phyloP scores from a whole-genome alignment of 108 stramenopile genomes.

The Cyclotella atomus region DNA sequence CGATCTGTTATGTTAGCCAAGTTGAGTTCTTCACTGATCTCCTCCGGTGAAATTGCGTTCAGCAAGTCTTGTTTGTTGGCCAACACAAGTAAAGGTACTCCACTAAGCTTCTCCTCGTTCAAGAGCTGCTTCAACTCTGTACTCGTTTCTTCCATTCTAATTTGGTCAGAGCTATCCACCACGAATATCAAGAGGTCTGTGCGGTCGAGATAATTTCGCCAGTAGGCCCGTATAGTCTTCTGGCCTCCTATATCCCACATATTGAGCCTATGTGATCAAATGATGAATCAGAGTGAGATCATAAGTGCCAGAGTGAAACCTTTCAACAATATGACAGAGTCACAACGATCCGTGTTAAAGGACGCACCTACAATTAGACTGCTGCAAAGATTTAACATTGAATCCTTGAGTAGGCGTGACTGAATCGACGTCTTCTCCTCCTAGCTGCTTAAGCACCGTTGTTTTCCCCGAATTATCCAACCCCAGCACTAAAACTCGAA shows the following conservation, averaged over 20 bases:
- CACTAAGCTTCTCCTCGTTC: constrained; percentile 61
- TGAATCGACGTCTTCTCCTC: constrained; percentile 61
- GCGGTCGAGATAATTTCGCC: constrained; percentile 68
- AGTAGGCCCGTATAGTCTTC: constrained; percentile 65
- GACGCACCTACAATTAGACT: constrained; percentile 70
- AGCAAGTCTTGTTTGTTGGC: constrained; percentile 82
- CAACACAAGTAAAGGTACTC: constrained; percentile 66
- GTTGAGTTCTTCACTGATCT: constrained; percentile 66
- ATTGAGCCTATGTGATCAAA: too few species aligned
- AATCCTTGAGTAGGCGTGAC: constrained; percentile 83
- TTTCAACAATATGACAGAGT: too few species aligned
- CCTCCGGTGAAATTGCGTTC: constrained; percentile 55
- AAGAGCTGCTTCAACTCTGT: constrained; percentile 52
- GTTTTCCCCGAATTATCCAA: constrained; percentile 83
- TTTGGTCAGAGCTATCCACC: constrained; percentile 56
- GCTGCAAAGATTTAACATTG: constrained; percentile 73
- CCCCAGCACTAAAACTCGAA: constrained; percentile 68
- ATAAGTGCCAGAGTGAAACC: too few species aligned
- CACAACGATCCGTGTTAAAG: too few species aligned
- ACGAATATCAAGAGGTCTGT: constrained; percentile 67
- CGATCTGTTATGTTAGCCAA: constrained; percentile 34
- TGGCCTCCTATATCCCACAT: constrained; percentile 82
- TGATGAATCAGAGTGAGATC: too few species aligned
- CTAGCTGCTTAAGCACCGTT: constrained; percentile 72
- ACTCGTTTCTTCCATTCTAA: constrained; percentile 60